Conservation (phyloP, 192 early-diverging fungal species). For the Allomyces macrogynus region DNA sequence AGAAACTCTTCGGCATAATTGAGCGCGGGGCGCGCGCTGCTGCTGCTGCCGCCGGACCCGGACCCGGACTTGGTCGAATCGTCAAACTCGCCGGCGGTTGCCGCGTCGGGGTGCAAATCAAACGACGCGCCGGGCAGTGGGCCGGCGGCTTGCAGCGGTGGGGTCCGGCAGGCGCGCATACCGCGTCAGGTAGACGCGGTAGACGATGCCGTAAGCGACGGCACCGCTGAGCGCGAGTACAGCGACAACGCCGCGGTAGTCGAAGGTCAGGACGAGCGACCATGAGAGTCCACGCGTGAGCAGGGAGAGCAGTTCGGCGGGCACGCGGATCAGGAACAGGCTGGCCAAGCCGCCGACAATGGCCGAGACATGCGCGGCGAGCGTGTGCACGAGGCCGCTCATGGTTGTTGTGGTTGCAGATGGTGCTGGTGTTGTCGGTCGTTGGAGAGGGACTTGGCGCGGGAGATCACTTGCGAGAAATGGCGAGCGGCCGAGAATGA, state of each 20-base stretch:
- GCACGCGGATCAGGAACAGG: not conserved
- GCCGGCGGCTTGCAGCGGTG: conserved; percentile 14
- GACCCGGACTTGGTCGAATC: not conserved
- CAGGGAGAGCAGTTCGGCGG: not conserved
- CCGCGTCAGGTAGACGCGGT: conserved; percentile 46
- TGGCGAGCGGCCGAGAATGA: too few species aligned
- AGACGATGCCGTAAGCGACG: conserved; percentile 31
- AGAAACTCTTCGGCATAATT: conserved; percentile 47
- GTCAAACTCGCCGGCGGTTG: conserved; percentile 26
- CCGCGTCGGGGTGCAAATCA: conserved; percentile 55
- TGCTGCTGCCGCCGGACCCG: not conserved
- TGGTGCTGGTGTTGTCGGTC: not conserved
- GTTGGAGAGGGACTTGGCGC: too few species aligned
- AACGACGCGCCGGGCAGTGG: conserved; percentile 20
- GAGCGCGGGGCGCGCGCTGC: not conserved
- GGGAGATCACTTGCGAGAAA: too few species aligned
- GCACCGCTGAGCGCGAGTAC: not conserved
- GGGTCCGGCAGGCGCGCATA: conserved; percentile 49
- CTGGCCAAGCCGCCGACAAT: not conserved
- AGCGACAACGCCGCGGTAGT: not conserved
- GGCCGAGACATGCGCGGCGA: not conserved
- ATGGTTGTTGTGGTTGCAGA: not conserved
- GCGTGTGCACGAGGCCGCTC: not conserved
- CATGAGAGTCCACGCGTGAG: not conserved
- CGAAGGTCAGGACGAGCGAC: not conserved